Percentiles rank a stretch among this genome's conserved stretches.
phyloP scores from a whole-genome alignment of 2,329 filamentous ascomycete species.

The Cordyceps farinosa region DNA sequence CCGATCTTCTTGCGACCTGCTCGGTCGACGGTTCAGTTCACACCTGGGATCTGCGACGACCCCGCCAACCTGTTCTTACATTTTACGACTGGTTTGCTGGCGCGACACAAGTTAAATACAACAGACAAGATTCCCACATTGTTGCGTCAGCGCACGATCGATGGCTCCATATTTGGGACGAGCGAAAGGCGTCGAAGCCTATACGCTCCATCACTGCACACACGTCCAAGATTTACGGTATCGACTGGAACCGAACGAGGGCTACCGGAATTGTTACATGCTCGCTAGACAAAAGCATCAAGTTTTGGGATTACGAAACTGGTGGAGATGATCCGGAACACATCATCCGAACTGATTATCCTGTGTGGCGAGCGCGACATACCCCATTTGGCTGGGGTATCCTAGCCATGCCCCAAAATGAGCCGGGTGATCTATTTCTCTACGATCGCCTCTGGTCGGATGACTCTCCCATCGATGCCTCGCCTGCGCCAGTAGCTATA shows the following conservation, averaged over 20 bases:
- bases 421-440: constrained; percentile 78
- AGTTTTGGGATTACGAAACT: constrained; percentile 79
- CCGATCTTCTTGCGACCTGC: constrained; percentile 84
- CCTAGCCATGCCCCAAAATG: constrained; percentile 87
- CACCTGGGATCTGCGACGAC: constrained; percentile 81
- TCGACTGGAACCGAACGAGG: constrained; percentile 86
- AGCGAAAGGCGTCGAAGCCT: constrained; percentile 72
- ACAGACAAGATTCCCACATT: constrained; percentile 79
- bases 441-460: constrained; percentile 63
- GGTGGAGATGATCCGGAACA: constrained; percentile 65
- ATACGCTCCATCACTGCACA: constrained; percentile 84
- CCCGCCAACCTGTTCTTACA: constrained; percentile 68
- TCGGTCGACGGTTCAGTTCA: constrained; percentile 91
- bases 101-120: constrained; percentile 94
- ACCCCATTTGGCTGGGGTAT: constrained; percentile 86
- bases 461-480: constrained; percentile 42
- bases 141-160: constrained; percentile 88
- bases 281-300: constrained; percentile 87
- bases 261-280: constrained; percentile 75
- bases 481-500: constrained; percentile 49
- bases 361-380: constrained; percentile 86
- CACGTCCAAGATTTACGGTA: constrained; percentile 87
- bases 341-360: constrained; percentile 77
- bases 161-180: constrained; percentile 86
- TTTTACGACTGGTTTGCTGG: constrained; percentile 94